phyloP scores from a whole-genome alignment of 1,284 basidiomycete genomes.

The Sanghuangporus sanghuang region DNA sequence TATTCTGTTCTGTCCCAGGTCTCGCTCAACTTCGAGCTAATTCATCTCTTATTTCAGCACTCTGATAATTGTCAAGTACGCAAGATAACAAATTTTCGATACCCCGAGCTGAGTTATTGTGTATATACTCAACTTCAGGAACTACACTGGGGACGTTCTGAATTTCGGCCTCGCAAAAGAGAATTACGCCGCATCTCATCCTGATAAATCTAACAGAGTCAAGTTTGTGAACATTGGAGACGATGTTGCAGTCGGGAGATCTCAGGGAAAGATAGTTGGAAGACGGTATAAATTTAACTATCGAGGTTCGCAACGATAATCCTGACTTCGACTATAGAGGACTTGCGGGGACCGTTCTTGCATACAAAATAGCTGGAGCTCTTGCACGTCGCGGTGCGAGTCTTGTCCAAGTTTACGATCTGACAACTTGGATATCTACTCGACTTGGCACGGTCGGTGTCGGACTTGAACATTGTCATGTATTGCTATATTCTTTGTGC shows the following conservation, averaged over 20 bases:
- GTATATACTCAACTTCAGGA: conserved; percentile 37
- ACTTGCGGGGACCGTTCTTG: conserved; percentile 83
- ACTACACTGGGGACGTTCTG: conserved; percentile 87
- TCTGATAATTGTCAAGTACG: conserved; percentile 81
- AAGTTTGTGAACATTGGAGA: conserved; percentile 87
- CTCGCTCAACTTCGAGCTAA: neutral
- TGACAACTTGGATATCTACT: conserved; percentile 66
- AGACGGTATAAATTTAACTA: conserved; percentile 43
- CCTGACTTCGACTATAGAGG: conserved; percentile 43
- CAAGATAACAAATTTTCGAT: neutral
- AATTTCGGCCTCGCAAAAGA: conserved; percentile 93
- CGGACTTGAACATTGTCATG: conserved; percentile 91
- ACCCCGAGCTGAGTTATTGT: neutral
- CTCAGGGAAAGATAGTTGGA: conserved; percentile 78
- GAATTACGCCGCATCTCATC: conserved; percentile 69
- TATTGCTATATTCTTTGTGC: conserved; percentile 28
- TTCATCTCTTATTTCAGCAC: conserved; percentile 39
- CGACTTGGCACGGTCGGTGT: conserved; percentile 81
- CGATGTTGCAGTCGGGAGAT: conserved; percentile 83
- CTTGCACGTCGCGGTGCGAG: conserved; percentile 66
- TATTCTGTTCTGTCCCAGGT: neutral
- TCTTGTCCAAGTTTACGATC: conserved; percentile 69
- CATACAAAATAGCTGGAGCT: conserved; percentile 90
- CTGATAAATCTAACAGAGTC: conserved; percentile 61
- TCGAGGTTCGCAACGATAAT: neutral